Base-by-base conservation (phyloP, 805 yeast species). In the Metschnikowia gelsemii region DNA sequence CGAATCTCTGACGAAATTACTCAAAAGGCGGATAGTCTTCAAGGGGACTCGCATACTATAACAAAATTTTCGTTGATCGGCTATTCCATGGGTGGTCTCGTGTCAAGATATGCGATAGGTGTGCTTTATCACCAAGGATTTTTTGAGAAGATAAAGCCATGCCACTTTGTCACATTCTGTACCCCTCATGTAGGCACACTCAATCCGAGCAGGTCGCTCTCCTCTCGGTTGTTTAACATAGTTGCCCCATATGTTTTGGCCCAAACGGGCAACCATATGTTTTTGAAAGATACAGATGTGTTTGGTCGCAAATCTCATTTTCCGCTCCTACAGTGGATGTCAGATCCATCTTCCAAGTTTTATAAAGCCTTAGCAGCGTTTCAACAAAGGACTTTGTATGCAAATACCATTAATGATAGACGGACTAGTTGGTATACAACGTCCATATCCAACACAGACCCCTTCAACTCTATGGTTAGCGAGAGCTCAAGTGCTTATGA, bases 81-180 rank as follows among this genome's bases (percentile, higher is more conserved):
- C 0, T 90, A 89, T 61, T 87, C 96, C 0, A 66, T 90, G 45
- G 96, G 97, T 20, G 97, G 97, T 0, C 63, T 90, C 23, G 78
- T 90, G 22, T 71, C 88, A 0, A 68, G 97, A 40, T 90, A 86
- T 58, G 81, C 88, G 18, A 71, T 89, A 38, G 97, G 97, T 2
- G 70, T 86, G 32, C 66, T 80, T 49, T 69, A 78, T 51, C 69
- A 72, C 30, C 72, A 72, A 43, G 73, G 73, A 5, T 67, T 69
- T 45, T 84, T 82, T 58, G 69, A 74, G 16, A 47, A 54, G 3
- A 64, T 84, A 12, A 70, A 63, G 28, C 87, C 91, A 3, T 64
- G 80, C 5, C 61, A 65, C 48, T 87, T 63, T 73, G 83, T 61
- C 61, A 68, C 72, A 2, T 66, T 68, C 40, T 66, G 72, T 46